Evolutionary conservation across 169 alveolate genomes (phyloP), one percentile per base, ranked within the genome.

Genomic region (Eimeria necatrix): DNA sequence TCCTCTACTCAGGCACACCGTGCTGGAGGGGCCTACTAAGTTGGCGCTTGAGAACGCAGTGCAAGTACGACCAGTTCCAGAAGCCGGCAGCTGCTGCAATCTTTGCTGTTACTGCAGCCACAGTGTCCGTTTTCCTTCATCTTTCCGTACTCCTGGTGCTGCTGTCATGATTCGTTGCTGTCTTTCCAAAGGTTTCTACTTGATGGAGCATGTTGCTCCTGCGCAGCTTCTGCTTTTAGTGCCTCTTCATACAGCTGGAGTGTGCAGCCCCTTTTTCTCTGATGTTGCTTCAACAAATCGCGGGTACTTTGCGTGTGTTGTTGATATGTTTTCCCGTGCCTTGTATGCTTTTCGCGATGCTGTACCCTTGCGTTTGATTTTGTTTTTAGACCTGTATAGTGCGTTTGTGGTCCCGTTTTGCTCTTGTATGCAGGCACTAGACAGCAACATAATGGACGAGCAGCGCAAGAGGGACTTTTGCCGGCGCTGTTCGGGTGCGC

Each of bases 1-100:
- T 24, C 89, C 87, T 9, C 93, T 93, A 14, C 96, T 93, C 12
- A 73, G 89, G 24, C 96, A 83, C 64, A 76, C 94, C 74, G 32
- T n/a, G 22, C 81, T 93, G 5, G 89, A 24, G 71, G 60, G 41
- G 49, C 56, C 89, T 16, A 61, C 93, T 53, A 71, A 60, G 32
- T 78, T 16, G 56, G 87, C 94, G 18, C 80, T 93, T 32, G 94
- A 86, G 59, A 18, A 24, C 26, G 68, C 94, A n/a, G 59, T 93
- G 61, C 51, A 60, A 93, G 96, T 93, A 53, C 49, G 89, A 51
- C 41, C 12, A 56, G 68, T 18, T 4, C 26, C 64, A 51, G 49
- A 78, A 32, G 2, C 41, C 41, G 41, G 41, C 41, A 32, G 41
- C 2, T 32, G 41, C 41, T 10, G 56, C 83, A 26, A 16, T 51